Base-by-base conservation (phyloP, 2,329 filamentous ascomycete genomes). In the Monosporascus sp. region DNA sequence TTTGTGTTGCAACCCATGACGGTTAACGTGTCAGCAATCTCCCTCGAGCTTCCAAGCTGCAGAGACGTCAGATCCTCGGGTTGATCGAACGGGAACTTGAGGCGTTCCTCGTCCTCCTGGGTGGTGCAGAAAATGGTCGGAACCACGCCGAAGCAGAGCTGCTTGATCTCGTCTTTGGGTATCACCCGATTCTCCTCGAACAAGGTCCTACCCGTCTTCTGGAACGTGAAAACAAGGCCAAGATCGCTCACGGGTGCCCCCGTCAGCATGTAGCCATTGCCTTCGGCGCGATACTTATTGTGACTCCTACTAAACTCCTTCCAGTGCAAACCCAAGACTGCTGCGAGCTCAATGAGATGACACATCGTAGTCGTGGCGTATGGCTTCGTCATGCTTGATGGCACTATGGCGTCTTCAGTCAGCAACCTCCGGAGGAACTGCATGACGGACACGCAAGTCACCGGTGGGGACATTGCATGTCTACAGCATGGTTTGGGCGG, bases 291-390 rank as follows among this genome's bases (percentile, higher is more conserved):
- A 48, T 82, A 78, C 18, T 74, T 74, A 57, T 81, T 76, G 14
- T 66, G 66, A 8, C 66, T 73, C 36, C 77, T 71, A 58, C 82
- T 77, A 57, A 83, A 83, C 51, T 79, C 76, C 56, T 78, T 80
- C 81, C 81, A 84, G 64, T 84, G 75, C 7, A 84, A 71, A 7
- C 81, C 79, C 17, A 82, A 66, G 53, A 77, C 74, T 5, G 77
- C 77, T 25, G 78, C 71, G 54, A 82, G 76, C 68, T 82, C 79
- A 31, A 82, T 65, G 3, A 81, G 63, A 57, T 82, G 79, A 51
- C 74, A 80, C 54, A 82, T 78, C n/a, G 78, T 77, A 0, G 75
- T 80, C 0, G 76, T 81, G 3, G 70, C 70, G 50, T 68, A 72
- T 0, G 69, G 70, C 50, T 64, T 67, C 39, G 57, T 61, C 38